Base-by-base conservation (phyloP, 1,284 basidiomycete species). In the Ganoderma lingzhi region DNA sequence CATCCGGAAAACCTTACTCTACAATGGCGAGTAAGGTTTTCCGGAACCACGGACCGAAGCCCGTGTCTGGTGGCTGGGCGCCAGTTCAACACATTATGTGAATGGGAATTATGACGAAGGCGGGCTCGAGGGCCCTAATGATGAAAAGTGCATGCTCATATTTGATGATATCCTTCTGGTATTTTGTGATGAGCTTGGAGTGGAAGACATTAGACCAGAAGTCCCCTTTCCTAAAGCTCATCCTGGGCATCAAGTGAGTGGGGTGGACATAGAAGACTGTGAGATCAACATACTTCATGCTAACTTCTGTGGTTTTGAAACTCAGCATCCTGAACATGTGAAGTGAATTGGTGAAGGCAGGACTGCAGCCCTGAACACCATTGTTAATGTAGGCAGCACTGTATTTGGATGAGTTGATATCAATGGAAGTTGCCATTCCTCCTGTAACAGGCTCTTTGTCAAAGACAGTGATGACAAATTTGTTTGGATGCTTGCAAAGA, bases 121-220 rank as follows among this genome's bases (percentile, higher is more conserved):
- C 66, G 9, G 85, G 80, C 74, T 92, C 89, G 53, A 87, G 78
- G 64, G 80, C 80, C 76, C 88, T 84, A 73, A 86, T 85, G 67
- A 87, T 83, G 67, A 85, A 86, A 70, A 91, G 80, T 0, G 85
- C 86, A 56, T 81, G 81, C 15, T 86, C 85, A 77, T 92, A 91
- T 64, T 87, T 87, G 76, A 83, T 85, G 76, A 91, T 91, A 69
- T 91, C 88, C 30, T 75, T 67, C 70, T 79, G 75, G 82, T 87
- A 82, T 71, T 85, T 83, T 59, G 87, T 81, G 28, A 84, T 82
- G 28, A 90, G 82, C 53, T 84, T 75, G 56, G 87, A 87, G 5
- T 90, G 89, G 77, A 89, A 91, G 65, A 90, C 84, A 75, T 91
- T 91, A 65, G 86, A 86, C 90, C 89, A 92, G 76, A 91, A 91